Evolutionary conservation across 1,284 basidiomycete genomes (phyloP), one percentile per base, ranked within the genome.

Genomic region (Cutaneotrichosporon daszewskae): DNA sequence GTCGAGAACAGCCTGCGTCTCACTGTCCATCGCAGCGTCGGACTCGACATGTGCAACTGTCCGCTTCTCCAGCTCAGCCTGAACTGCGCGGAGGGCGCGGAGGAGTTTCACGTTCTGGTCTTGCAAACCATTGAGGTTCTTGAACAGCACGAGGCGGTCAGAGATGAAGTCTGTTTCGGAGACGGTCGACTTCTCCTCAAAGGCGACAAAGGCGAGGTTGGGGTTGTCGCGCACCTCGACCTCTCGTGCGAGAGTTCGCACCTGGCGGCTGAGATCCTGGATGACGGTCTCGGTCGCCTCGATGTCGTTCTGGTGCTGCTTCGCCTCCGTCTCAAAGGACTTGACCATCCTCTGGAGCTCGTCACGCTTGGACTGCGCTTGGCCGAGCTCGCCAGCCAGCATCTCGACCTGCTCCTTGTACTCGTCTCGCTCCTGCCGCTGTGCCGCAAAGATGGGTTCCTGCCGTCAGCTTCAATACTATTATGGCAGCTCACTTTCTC

Each of bases 71-170:
- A 91, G 79, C 72, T 84, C 84, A 27, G 76, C 72, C 8, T 82
- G 85, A 24, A 91, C 75, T 49, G 87, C 85, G 18, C 92, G 78
- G 8, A 85, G 83, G 49, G 95, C 82, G 61, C 79, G 82, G 24
- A 98, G 75, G 9, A 97, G 74, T 55, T 85, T 85, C 69, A 85
- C 82, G 66, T 98, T 98, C 72, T 48, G 90, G 37, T 83, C 79
- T 59, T 95, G 89, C 22, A 99, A 74, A 17, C 79, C 77, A 11
- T 80, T 77, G 37, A 97, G 80, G 1, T 83, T 85, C 35, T 77
- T 77, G 81, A 92, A 98, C 20, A 89, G 79, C 35, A 97, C 86
- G 12, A 98, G 80, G 58, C 91, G 79, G 61, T 86, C 86, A 18
- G 87, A 85, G 67, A 97, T 94, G 53, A 97, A 80, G 52, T 90